A percentile compares a stretch with the other conserved stretches of the same genome.
phyloP scores from a whole-genome alignment of 1,284 basidiomycete genomes.

The Phylloboletellus chloephorus region DNA sequence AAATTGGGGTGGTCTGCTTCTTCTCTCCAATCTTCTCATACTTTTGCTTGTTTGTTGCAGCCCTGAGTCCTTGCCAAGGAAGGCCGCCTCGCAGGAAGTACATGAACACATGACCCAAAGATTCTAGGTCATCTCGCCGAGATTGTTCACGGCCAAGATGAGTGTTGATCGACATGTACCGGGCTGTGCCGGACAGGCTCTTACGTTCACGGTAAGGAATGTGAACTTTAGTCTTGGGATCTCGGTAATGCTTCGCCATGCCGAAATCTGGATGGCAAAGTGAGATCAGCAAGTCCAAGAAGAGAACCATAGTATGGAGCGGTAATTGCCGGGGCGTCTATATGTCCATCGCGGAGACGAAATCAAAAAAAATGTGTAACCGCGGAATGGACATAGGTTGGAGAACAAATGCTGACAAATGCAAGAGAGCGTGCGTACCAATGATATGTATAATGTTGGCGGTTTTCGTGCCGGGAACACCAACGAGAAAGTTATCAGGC shows the following conservation, averaged over 20 bases:
- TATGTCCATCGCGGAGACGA: constrained; percentile 1
- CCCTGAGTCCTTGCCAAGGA: constrained; percentile 93
- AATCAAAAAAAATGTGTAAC: constrained; percentile 6
- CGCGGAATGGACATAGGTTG: constrained; percentile 1
- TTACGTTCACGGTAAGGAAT: constrained; percentile 99
- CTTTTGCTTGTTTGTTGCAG: constrained; percentile 97
- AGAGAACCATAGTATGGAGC: constrained; percentile 4
- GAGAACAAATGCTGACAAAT: constrained; percentile 4
- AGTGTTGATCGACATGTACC: constrained; percentile 99
- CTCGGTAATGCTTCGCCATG: constrained; percentile 98
- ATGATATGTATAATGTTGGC: constrained; percentile 92
- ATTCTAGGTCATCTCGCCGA: constrained; percentile 90
- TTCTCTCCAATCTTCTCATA: constrained; percentile 98
- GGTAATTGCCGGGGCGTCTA: constrained; percentile 6
- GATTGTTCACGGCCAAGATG: constrained; percentile 91
- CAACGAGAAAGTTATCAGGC: constrained; percentile 98
- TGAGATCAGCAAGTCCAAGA: constrained; percentile 13
- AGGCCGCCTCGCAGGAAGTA: constrained; percentile 92
- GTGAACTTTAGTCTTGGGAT: constrained; percentile 96
- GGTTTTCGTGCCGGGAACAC: constrained; percentile 87
- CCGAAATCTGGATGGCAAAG: constrained; percentile 71
- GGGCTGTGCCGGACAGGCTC: constrained; percentile 93
- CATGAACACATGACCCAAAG: constrained; percentile 97
- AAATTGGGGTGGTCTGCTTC: constrained; percentile 91
- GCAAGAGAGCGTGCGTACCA: constrained; percentile 41